Base-by-base conservation (phyloP, 2,329 filamentous ascomycete genomes). In the Aspergillus proliferans region DNA sequence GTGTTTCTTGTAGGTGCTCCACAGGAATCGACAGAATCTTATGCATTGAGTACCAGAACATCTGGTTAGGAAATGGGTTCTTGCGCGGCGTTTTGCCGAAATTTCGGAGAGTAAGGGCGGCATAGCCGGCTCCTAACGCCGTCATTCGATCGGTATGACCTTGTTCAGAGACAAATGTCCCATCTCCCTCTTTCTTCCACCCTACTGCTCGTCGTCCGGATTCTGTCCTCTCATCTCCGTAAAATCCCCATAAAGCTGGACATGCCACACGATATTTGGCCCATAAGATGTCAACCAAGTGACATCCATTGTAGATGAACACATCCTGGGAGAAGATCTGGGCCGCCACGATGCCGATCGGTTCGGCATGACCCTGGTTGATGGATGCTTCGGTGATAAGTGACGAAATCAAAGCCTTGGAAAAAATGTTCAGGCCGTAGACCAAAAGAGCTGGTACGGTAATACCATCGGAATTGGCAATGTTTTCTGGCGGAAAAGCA, bases 31-130 rank as follows among this genome's bases (percentile, higher is more conserved):
- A 90, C 63, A 91, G 73, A 34, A 97, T 87, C 40, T 77, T 77
- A 0, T 88, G 82, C 49, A 97, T 73, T 0, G 86, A 79, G 34
- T 76, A 78, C 93, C 93, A 98, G 74, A 93, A 97, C 48, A 91
- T 78, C 0, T 77, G 78, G 44, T 87, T 87, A 3, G 85, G 90
- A 69, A 82, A 93, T 0, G 85, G 90, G 58, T 91, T 91, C 42
- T 73, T 75, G 55, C 83, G 83, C 36, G 76, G 74, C 1, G 84
- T 81, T 55, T 81, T 85, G 53, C 81, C 81, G 63, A 94, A 95
- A 65, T 94, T 88, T 43, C 92, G 84, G 7, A 96, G 75, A 1
- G 88, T 83, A 34, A 97, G 77, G 1, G 91, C 83, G 0, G 90
- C 88, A 63, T 86, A 98, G 0, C 92, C 92, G 3, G 87, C 85